Evolutionary conservation across 352 stramenopile species (phyloP).

Genomic region (Globisporangium paddicum): DNA sequence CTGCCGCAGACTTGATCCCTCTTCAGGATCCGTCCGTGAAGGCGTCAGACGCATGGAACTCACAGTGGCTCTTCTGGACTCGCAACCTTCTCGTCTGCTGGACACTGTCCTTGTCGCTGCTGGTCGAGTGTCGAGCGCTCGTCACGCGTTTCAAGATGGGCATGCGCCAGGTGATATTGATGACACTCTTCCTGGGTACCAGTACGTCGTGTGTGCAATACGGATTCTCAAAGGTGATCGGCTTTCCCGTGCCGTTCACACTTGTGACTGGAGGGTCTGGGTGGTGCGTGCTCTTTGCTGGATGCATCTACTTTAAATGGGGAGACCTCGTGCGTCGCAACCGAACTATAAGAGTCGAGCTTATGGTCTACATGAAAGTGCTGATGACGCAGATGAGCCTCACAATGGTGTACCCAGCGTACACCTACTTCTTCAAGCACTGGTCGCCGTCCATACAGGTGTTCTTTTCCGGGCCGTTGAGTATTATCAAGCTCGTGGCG

Average conservation of each 20-base stretch:
- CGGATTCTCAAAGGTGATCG: not conserved
- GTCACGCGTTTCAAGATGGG: not conserved
- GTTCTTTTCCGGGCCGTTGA: not conserved
- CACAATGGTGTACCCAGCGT: not conserved
- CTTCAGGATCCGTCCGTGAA: not conserved
- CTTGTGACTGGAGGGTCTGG: not conserved
- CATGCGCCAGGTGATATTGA: not conserved
- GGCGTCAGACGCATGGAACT: not conserved
- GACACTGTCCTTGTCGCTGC: not conserved
- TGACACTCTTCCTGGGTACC: not conserved
- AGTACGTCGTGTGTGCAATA: not conserved
- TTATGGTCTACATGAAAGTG: not conserved
- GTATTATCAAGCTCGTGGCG: not conserved
- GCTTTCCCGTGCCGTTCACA: slow-evolving; percentile 1
- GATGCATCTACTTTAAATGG: not conserved
- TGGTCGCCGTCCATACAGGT: not conserved
- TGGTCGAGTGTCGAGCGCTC: not conserved
- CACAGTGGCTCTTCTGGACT: not conserved
- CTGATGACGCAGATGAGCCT: not conserved
- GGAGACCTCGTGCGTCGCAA: not conserved
- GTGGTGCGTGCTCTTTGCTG: not conserved
- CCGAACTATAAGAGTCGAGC: not conserved
- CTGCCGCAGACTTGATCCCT: not conserved
- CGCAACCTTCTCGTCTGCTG: not conserved
- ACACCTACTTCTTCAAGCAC: not conserved